phyloP scores from a whole-genome alignment of 129 eudicot species.

The Flaveria linearis region DNA sequence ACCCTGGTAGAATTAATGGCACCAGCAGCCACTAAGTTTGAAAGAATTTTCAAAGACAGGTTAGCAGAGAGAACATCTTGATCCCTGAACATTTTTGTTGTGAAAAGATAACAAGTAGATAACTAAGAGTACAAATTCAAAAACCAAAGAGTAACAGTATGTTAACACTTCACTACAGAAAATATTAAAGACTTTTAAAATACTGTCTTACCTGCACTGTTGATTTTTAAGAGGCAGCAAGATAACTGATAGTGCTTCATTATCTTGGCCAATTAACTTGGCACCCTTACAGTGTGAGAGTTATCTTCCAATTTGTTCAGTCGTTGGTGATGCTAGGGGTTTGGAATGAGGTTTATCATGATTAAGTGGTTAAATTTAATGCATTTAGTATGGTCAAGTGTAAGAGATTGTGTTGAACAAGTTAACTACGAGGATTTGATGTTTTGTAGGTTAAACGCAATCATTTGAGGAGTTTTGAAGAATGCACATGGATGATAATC shows the following conservation, averaged over 20 bases:
- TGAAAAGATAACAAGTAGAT: not conserved
- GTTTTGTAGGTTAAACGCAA: too few species aligned
- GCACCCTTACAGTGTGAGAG: conserved; percentile 90
- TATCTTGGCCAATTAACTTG: conserved; percentile 77
- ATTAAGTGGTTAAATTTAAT: too few species aligned
- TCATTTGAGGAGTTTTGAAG: too few species aligned
- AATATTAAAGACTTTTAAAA: not conserved
- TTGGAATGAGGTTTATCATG: too few species aligned
- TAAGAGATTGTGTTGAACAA: too few species aligned
- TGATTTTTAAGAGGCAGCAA: conserved; percentile 63
- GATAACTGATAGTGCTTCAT: conserved; percentile 72
- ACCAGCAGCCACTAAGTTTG: conserved; percentile 75
- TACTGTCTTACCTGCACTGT: conserved; percentile 52
- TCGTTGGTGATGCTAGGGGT: too few species aligned
- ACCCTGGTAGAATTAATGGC: conserved; percentile 62
- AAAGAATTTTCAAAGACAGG: conserved; percentile 82
- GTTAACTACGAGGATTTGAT: too few species aligned
- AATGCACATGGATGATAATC: too few species aligned
- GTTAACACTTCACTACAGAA: not conserved
- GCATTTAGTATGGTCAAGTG: too few species aligned
- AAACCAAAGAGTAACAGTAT: not conserved
- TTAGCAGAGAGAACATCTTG: conserved; percentile 52
- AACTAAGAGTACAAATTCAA: not conserved
- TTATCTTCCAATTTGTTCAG: conserved; percentile 59
- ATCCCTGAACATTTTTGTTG: conserved; percentile 52